Base-by-base conservation (phyloP, 2,329 filamentous ascomycete genomes). In the Pseudogymnoascus sp. region DNA sequence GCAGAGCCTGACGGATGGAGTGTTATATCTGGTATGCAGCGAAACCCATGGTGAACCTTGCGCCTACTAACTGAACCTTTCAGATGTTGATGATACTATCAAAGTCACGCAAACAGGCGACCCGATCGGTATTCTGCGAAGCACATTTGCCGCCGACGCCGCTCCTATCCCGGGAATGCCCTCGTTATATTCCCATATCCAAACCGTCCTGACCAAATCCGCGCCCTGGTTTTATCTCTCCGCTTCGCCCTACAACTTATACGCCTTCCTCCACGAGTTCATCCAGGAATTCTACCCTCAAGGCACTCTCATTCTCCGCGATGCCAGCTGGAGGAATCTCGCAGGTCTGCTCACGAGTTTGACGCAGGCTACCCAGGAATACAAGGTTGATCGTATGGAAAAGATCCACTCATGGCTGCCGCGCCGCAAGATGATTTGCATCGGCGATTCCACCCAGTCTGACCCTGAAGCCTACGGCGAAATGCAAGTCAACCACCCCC, bases 41-140 rank as follows among this genome's bases (percentile, higher is more conserved):
- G n/a, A 3, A 46, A 3, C 23, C 28, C 16, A 16, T 60, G 38
- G 18, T 36, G 28, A 21, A 56, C 12, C 23, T 9, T 42, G 14
- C 28, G 9, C 28, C 16, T 18, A 21, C 49, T 56, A 56, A 56
- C 28, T 34, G 28, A 21, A n/a, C 43, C 12, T 14, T 37, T 36
- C 59, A 87, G 93, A 97, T 70, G 85, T 97, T 68, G 95, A 97
- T 72, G 93, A 97, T 75, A 96, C 93, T 0, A 96, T 97, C 79
- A 97, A 97, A 76, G 79, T 93, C 68, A 97, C 93, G 0, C 81
- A 89, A 74, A 96, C 93, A 0, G 85, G 87, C 46, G 88, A 90
- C 60, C 87, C 91, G 0, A 81, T 89, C 6, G 91, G 91, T 2
- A 93, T 97, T 69, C 79, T 97, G 4, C 83, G 85, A 56, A 88